These are phyloP conservation scores for Cyberlindnera nakhonratchasimensis DNA, from an alignment of 805 yeast genomes.

Conservation along the genomic window DNA sequence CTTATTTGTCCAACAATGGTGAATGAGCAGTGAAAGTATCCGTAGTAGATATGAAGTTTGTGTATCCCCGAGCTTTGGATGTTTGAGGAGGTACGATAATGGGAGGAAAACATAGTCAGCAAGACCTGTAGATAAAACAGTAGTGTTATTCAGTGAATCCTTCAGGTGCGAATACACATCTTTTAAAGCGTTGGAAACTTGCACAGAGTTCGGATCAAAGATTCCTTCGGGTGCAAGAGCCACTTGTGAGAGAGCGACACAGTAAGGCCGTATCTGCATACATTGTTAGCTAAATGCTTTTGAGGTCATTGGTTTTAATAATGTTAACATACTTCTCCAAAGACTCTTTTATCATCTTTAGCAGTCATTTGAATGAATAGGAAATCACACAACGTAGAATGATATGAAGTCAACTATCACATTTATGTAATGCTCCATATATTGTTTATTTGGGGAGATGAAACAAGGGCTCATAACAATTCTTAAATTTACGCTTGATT, in stretches of 20 bases:
- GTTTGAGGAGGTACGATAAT: constrained; percentile 48
- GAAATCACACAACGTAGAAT: too few relatives aligned
- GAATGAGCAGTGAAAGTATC: constrained; percentile 42
- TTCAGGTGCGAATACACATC: constrained; percentile 29
- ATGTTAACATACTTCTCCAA: constrained; percentile 12
- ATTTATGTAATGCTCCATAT: too few relatives aligned
- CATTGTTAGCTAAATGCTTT: constrained; percentile 11
- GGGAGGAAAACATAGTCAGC: constrained; percentile 67
- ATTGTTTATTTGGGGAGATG: too few relatives aligned
- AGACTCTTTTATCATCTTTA: constrained; percentile 18
- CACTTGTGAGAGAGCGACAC: constrained; percentile 42
- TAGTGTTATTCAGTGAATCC: constrained; percentile 16
- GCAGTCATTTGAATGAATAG: constrained; percentile 16
- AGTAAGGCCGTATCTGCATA: constrained; percentile 36
- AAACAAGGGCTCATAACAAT: neutral
- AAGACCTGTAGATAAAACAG: constrained; percentile 35
- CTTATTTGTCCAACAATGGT: constrained; percentile 43
- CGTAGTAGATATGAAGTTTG: constrained; percentile 44
- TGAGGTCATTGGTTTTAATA: neutral
- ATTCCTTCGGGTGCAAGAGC: constrained; percentile 39
- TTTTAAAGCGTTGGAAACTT: constrained; percentile 32
- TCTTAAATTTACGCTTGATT: too few relatives aligned
- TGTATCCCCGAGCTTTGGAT: constrained; percentile 42
- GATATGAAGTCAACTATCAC: too few relatives aligned
- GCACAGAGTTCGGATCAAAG: constrained; percentile 32